These are phyloP conservation scores for Phytophthora meadii DNA, from an alignment of 352 stramenopile species.

Conservation along the genomic window DNA sequence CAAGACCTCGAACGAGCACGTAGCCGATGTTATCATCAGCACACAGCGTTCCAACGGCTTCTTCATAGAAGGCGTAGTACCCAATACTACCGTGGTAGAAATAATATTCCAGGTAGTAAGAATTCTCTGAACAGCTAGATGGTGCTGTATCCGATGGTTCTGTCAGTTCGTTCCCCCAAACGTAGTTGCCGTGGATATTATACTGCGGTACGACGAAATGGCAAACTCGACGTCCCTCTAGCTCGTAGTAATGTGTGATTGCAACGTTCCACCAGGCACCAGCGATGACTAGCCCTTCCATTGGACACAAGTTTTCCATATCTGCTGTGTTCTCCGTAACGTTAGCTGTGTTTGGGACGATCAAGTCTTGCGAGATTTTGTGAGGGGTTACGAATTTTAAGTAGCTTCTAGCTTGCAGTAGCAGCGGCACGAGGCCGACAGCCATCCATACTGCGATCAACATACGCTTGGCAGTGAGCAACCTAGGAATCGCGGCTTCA, in stretches of 20 bases:
- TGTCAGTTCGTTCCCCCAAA: slow-evolving; percentile 18
- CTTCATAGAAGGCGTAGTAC: slow-evolving; percentile 40
- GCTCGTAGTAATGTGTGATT: slow-evolving; percentile 35
- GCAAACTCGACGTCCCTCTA: slow-evolving; percentile 21
- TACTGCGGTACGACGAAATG: slow-evolving; percentile 41
- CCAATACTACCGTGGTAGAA: slow-evolving; percentile 41
- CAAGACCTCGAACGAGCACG: slow-evolving; percentile 31
- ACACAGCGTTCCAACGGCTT: slow-evolving; percentile 32
- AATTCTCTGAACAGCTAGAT: slow-evolving; percentile 12
- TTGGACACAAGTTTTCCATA: slow-evolving; percentile 22
- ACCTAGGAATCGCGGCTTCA: background rate
- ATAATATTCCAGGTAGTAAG: slow-evolving; percentile 40
- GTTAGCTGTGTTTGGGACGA: slow-evolving; percentile 12
- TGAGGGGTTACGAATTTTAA: slow-evolving; percentile 39
- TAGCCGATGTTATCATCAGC: slow-evolving; percentile 36
- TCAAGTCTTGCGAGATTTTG: slow-evolving; percentile 34
- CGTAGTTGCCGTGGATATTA: slow-evolving; percentile 36
- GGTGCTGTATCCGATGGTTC: slow-evolving; percentile 5
- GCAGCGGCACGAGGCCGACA: slow-evolving; percentile 24
- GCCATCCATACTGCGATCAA: slow-evolving; percentile 31
- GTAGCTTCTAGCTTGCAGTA: slow-evolving; percentile 37
- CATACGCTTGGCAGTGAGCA: slow-evolving; percentile 27
- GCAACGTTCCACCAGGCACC: slow-evolving; percentile 37
- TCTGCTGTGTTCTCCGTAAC: slow-evolving; percentile 11
- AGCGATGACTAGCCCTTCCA: slow-evolving; percentile 38